These are phyloP conservation scores for Ceratocystis eucalypticola DNA, from an alignment of 2,329 filamentous ascomycete species.

Conservation along the genomic window DNA sequence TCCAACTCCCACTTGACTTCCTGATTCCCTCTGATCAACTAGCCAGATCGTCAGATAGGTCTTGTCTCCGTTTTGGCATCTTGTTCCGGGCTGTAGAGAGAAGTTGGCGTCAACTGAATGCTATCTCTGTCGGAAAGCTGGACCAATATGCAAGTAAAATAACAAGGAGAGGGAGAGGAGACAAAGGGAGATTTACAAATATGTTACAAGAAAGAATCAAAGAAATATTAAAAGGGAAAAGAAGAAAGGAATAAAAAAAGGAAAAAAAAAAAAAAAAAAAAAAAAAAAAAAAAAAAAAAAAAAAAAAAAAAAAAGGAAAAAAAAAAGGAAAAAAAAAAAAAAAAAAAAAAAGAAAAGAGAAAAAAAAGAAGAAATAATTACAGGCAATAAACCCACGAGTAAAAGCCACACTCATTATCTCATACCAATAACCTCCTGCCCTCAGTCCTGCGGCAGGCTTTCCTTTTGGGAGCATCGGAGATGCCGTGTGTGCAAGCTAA, in stretches of 20 bases:
- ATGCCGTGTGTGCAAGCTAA: constrained; percentile 9
- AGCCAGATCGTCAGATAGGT: neutral
- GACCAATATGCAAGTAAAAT: neutral
- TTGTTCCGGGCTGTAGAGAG: neutral
- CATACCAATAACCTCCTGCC: too few relatives aligned
- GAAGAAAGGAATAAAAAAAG: neutral
- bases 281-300: neutral
- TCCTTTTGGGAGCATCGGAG: constrained; percentile 3
- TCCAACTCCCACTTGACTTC: neutral
- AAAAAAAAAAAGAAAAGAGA: neutral
- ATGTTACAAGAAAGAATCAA: neutral
- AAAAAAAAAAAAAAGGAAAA: neutral
- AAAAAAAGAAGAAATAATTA: too few relatives aligned
- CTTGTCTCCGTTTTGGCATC: neutral
- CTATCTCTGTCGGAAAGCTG: too few relatives aligned
- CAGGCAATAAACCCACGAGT: too few relatives aligned
- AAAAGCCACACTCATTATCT: too few relatives aligned
- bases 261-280: neutral
- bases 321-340: neutral
- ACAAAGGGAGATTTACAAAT: neutral
- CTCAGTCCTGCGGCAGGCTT: neutral
- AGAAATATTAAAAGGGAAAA: neutral
- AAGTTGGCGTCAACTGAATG: too few relatives aligned
- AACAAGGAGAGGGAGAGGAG: neutral
- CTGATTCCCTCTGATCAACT: too few relatives aligned